Evolutionary conservation across 192 early-diverging fungal genomes (phyloP), one percentile per base, ranked within the genome.

Genomic region (Backusella parvicylindrica): DNA sequence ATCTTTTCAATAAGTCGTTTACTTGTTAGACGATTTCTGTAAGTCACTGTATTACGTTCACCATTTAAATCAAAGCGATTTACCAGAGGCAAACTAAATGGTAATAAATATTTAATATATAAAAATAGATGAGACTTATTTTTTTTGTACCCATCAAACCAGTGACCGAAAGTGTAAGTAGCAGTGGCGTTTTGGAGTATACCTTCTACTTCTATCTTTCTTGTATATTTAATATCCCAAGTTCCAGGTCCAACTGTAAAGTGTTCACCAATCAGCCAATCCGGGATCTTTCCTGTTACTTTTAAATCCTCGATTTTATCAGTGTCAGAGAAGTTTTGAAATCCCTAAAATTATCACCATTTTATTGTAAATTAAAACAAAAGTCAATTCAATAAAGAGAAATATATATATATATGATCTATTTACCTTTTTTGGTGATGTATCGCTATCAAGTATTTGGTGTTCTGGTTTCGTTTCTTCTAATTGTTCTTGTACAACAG

Each of bases 211-310:
- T 83, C 81, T 21, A 85, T 76, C 81, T 86, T 89, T 36, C 88
- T 85, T 26, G 84, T 88, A 49, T 91, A 92, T 49, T 83, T 89
- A 67, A 92, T 78, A 64, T 92, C 92, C 64, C 87, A 87, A 13
- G 81, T 85, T 15, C 90, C 91, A 9, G 91, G 91, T 2, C 89
- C 91, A n/a, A 94, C 76, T 26, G 89, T 85, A 35, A 86, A 92
- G 38, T 89, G 81, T 75, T 89, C 90, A 28, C 89, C 90, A 50
- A 81, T 86, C 66, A 94, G 73, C 77, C 91, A 91, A 16, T 88
- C 86, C 3, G 92, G 92, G 30, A 91, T 83, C 9, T 82, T 68
- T 6, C 92, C 92, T 33, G 81, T 77, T 2, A 92, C 81, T 16
- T 76, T 76, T 32, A 92, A 70, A 32, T 85, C 78, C 1, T 75